These are phyloP conservation scores for Penstemon barbatus DNA, from an alignment of 257 asterid genomes.

Conservation along the genomic window DNA sequence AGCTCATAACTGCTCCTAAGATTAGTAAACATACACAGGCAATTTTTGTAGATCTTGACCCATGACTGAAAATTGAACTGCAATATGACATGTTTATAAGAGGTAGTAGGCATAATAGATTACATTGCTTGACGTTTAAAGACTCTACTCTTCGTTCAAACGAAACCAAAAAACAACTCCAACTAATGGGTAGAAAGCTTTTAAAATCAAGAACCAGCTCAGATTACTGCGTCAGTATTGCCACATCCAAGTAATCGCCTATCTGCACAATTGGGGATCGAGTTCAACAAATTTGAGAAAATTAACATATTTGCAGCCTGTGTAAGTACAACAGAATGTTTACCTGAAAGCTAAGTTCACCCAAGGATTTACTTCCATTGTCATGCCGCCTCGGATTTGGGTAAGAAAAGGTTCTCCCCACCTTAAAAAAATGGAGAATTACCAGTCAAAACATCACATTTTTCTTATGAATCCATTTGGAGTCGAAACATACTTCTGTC, in stretches of 20 bases:
- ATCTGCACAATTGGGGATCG: constrained; percentile 51
- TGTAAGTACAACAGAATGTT: background rate
- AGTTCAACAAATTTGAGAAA: constrained; percentile 12
- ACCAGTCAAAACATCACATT: constrained; percentile 22
- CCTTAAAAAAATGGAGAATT: constrained; percentile 43
- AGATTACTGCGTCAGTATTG: constrained; percentile 55
- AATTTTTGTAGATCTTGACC: background rate
- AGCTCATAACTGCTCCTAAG: background rate
- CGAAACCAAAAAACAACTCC: background rate
- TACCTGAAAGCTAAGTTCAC: constrained; percentile 86
- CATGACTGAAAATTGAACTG: background rate
- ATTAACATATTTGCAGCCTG: background rate
- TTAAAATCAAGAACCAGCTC: constrained; percentile 5
- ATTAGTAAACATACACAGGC: constrained; percentile 28
- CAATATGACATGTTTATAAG: constrained; percentile 6
- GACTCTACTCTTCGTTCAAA: background rate
- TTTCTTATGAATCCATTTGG: constrained; percentile 1
- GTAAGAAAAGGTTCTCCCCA: constrained; percentile 71
- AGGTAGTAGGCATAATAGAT: background rate
- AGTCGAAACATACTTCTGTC: background rate
- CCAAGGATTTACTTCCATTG: constrained; percentile 72
- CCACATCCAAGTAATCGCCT: constrained; percentile 93
- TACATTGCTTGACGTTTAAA: background rate
- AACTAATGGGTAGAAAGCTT: background rate
- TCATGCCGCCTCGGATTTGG: constrained; percentile 83